phyloP scores from a whole-genome alignment of 768 basidiomycete species.

The Lactifluus volemus region DNA sequence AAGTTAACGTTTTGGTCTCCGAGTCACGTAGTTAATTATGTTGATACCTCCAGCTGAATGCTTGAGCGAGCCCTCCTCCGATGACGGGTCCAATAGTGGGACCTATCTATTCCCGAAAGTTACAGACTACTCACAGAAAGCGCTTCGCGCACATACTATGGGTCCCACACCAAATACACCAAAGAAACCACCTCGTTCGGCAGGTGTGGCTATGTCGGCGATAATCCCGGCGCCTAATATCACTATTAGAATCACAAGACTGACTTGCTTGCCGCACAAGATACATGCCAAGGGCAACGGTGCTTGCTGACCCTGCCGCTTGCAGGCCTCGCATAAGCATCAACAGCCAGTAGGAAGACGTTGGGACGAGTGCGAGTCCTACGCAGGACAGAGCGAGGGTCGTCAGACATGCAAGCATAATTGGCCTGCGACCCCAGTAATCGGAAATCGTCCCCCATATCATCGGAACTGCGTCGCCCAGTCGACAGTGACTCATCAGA shows the following conservation, averaged over 20 bases:
- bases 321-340: conserved; percentile 76
- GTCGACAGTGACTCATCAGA: background rate
- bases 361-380: conserved; percentile 46
- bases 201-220: conserved; percentile 63
- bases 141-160: conserved; percentile 34
- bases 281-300: conserved; percentile 55
- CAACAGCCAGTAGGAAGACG: conserved; percentile 64
- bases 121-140: background rate
- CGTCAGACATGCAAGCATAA: conserved; percentile 53
- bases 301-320: conserved; percentile 71
- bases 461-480: conserved; percentile 30
- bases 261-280: background rate
- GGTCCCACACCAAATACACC: conserved; percentile 60
- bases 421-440: conserved; percentile 51
- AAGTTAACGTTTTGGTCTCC: background rate
- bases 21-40: background rate
- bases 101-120: conserved; percentile 22
- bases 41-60: conserved; percentile 26
- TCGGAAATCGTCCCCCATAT: conserved; percentile 67
- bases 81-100: conserved; percentile 36
- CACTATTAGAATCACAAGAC: background rate
- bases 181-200: conserved; percentile 67
- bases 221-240: conserved; percentile 61
- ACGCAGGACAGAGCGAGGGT: conserved; percentile 61
- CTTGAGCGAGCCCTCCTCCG: conserved; percentile 36